A percentile compares a stretch with the other conserved stretches of the same genome.
phyloP scores from a whole-genome alignment of 2,329 filamentous ascomycete species.

The Periconia sp. region DNA sequence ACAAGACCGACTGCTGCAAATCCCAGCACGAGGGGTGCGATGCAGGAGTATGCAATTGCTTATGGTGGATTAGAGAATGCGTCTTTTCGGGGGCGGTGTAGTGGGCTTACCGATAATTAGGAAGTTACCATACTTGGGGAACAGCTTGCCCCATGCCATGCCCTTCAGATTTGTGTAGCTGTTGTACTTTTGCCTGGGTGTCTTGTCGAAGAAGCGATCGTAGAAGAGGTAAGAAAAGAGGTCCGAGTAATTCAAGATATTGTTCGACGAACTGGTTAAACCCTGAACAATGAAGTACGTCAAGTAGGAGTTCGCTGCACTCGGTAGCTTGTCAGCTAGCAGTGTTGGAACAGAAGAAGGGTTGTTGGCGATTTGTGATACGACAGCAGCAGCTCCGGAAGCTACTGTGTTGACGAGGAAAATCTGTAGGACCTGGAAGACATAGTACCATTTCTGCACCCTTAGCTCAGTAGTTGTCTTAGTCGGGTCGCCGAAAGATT shows the following conservation, averaged over 20 bases:
- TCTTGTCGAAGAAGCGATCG: conserved; percentile 73
- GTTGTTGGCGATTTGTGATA: conserved; percentile 62
- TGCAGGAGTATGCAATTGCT: conserved; percentile 84
- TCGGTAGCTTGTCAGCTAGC: conserved; percentile 74
- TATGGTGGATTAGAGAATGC: conserved; percentile 2
- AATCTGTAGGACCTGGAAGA: conserved; percentile 86
- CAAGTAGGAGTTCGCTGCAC: conserved; percentile 90
- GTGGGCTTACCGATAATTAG: conserved; percentile 42
- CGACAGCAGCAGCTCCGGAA: conserved; percentile 74
- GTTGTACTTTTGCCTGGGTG: conserved; percentile 57
- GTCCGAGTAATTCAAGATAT: conserved; percentile 73
- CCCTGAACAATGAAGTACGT: conserved; percentile 95
- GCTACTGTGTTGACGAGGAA: conserved; percentile 85
- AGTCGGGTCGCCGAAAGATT: conserved; percentile 77
- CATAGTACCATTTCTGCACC: conserved; percentile 89
- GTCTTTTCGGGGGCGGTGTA: no score
- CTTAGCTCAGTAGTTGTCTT: conserved; percentile 80
- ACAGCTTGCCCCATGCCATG: conserved; percentile 44
- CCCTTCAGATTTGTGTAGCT: conserved; percentile 34
- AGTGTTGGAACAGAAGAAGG: conserved; percentile 65
- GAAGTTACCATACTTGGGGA: conserved; percentile 45
- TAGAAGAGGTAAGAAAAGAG: conserved; percentile 73
- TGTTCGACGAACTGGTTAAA: conserved; percentile 72
- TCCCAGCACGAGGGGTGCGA: conserved; percentile 80
- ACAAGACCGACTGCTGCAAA: conserved; percentile 79